Evolutionary conservation across 1,284 basidiomycete species (phyloP).

Genomic region (Tilletia setariae): DNA sequence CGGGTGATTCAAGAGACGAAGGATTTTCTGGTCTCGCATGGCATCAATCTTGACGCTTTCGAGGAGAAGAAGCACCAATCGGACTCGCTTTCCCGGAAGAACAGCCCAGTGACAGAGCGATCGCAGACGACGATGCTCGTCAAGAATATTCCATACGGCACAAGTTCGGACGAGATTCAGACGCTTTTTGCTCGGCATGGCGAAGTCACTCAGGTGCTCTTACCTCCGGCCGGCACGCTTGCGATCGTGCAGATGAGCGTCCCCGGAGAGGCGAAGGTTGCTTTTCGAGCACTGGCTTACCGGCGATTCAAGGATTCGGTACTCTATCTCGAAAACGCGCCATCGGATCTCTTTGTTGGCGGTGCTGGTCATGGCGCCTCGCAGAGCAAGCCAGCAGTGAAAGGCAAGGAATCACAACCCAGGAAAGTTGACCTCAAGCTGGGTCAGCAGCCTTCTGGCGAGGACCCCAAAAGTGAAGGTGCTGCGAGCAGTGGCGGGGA

Average conservation of each 20-base stretch:
- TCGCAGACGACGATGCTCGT: conserved; percentile 77
- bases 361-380: not conserved
- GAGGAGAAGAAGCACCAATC: conserved; percentile 19
- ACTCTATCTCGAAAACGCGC: conserved; percentile 89
- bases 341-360: conserved; percentile 62
- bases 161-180: conserved; percentile 69
- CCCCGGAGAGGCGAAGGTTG: conserved; percentile 52
- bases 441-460: conserved; percentile 17
- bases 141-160: conserved; percentile 95
- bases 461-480: conserved; percentile 22
- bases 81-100: not conserved
- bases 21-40: conserved; percentile 65
- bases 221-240: conserved; percentile 90
- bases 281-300: conserved; percentile 80
- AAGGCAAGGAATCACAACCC: conserved; percentile 26
- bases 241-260: conserved; percentile 84
- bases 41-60: conserved; percentile 59
- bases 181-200: conserved; percentile 79
- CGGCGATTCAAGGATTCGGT: conserved; percentile 82
- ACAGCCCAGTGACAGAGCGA: conserved; percentile 17
- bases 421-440: conserved; percentile 34
- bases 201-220: conserved; percentile 69
- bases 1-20: conserved; percentile 94
- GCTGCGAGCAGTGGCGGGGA: conserved; percentile 19
- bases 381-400: not conserved